Base-by-base conservation (phyloP, 352 stramenopile genomes). In the Pythium insidiosum region DNA sequence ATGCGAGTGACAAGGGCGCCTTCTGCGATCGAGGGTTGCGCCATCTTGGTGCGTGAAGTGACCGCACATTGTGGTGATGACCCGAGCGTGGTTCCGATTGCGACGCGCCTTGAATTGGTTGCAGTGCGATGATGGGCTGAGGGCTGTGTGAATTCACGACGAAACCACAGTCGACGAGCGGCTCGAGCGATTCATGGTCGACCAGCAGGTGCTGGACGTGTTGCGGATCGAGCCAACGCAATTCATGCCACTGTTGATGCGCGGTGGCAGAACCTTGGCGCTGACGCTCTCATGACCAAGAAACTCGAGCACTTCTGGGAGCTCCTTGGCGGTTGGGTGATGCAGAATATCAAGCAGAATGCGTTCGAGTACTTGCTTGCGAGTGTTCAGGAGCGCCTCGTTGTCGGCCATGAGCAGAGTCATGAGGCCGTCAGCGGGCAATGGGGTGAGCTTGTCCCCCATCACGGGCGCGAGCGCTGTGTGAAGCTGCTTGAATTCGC, bases 401-500 rank as follows among this genome's bases (percentile, higher is more conserved):
- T 72, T 84, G 66, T 84, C 74, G 18, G 71, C 72, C 25, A 84
- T 63, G 47, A 87, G 67, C 34, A 87, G 69, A 33, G 74, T 87
- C 56, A 87, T 75, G 28, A 87, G 61, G 5, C 74, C 75, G 50
- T 87, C 74, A n/a, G 75, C 71, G 3, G 74, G 74, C 37, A 87
- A 50, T 9, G 74, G 38, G 38, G 68, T 76, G 53, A 79, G 66
- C 39, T 60, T 52, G 48, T 75, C 61, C 15, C 66, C 65, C 74
- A 87, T 83, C 43, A 84, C 50, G 6, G 68, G 64, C 36, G 59
- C 45, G 19, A 87, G 47, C 10, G 55, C 56, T n/a, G 60, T 52
- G 58, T 87, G 71, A 23, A 87, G 71, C 42, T 73, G 64, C 63
- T 87, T 87, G 50, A 87, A 87, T 45, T 87, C 74, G 38, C 67